These are phyloP conservation scores for Alloteropsis semialata DNA, from an alignment of 176 grass and related monocot genomes.

Conservation along the genomic window DNA sequence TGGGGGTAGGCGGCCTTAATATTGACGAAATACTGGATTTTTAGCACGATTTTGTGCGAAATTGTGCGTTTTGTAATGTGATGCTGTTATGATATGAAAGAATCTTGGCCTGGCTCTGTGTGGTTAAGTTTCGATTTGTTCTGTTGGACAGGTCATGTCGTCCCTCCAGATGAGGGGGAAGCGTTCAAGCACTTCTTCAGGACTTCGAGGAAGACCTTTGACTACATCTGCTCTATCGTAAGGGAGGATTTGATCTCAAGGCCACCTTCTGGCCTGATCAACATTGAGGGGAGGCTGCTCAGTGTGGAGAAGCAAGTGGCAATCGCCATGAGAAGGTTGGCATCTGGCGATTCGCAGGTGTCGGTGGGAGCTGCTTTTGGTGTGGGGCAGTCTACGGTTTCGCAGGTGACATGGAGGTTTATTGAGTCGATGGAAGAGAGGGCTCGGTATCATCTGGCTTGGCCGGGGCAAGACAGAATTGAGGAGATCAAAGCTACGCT, in stretches of 20 bases:
- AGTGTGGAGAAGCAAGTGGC: constrained; percentile 99
- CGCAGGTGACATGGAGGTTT: constrained; percentile 96
- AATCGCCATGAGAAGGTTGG: constrained; percentile 88
- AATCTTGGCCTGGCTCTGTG: constrained; percentile 16
- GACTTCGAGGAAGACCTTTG: constrained; percentile 84
- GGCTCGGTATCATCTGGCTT: constrained; percentile 68
- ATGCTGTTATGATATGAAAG: background rate
- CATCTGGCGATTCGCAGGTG: constrained; percentile 91
- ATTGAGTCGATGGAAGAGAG: constrained; percentile 97
- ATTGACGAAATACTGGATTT: background rate
- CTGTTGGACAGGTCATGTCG: constrained; percentile 40
- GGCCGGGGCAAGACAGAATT: constrained; percentile 63
- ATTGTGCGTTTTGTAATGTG: background rate
- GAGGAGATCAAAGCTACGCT: constrained; percentile 68
- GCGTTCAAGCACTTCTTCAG: constrained; percentile 98
- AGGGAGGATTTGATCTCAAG: constrained; percentile 90
- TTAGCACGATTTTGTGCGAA: background rate
- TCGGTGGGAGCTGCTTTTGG: constrained; percentile 90
- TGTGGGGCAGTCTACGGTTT: constrained; percentile 95
- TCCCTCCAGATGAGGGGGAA: constrained; percentile 82
- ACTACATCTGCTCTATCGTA: constrained; percentile 96
- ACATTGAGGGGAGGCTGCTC: constrained; percentile 92
- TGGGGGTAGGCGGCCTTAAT: background rate
- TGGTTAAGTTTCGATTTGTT: constrained; percentile 24
- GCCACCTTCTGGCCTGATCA: constrained; percentile 94